Conservation (phyloP, 257 asterid genomes). For the Cynanchum wilfordii region DNA sequence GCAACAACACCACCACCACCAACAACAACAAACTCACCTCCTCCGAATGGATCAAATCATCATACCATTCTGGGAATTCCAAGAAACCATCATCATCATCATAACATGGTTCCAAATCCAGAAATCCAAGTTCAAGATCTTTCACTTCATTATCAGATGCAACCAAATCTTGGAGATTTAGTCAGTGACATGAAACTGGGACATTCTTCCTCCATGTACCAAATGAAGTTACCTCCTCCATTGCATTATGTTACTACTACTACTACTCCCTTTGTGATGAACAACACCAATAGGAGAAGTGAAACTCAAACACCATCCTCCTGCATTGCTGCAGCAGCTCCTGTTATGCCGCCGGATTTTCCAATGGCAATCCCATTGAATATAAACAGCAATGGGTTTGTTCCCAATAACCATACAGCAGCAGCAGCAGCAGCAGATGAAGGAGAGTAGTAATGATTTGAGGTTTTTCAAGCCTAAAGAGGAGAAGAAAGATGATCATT, state of each 20-base stretch:
- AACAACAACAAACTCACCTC: constrained; percentile 5
- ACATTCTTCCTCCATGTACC: constrained; percentile 35
- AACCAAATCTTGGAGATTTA: constrained; percentile 35
- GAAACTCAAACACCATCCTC: constrained; percentile 13
- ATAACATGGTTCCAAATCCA: constrained; percentile 2
- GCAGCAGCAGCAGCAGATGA: constrained; percentile 11
- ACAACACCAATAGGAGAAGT: constrained; percentile 16
- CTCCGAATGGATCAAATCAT: constrained; percentile 19
- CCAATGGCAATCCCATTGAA: constrained; percentile 26
- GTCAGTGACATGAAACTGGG: constrained; percentile 36
- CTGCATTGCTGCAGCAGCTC: constrained; percentile 9
- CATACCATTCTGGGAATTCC: constrained; percentile 16
- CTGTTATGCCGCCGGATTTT: constrained; percentile 27
- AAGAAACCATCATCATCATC: neutral
- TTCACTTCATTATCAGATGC: constrained; percentile 38
- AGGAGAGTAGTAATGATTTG: constrained; percentile 19
- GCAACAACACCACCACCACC: no score
- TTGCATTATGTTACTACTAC: constrained; percentile 5
- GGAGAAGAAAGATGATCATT: constrained; percentile 37
- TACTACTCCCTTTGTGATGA: constrained; percentile 22
- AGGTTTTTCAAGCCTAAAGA: constrained; percentile 41
- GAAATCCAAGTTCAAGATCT: constrained; percentile 41
- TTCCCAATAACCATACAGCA: constrained; percentile 19
- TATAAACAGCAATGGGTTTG: constrained; percentile 24
- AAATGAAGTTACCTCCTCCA: constrained; percentile 35